Conservation (phyloP, 495 filamentous ascomycete genomes). For the Hypoxylon intermedium region DNA sequence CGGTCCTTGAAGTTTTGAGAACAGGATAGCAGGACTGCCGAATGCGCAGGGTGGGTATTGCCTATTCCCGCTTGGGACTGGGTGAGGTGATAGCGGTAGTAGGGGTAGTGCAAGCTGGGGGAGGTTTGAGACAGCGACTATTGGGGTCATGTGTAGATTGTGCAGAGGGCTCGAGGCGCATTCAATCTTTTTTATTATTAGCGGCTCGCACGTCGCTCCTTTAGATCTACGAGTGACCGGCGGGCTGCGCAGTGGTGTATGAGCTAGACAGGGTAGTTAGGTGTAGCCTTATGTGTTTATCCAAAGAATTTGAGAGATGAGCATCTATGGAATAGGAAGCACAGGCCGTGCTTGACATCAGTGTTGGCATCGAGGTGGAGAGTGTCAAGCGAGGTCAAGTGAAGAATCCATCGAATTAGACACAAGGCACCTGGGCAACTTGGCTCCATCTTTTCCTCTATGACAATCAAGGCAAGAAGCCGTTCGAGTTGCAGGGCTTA, state of each 20-base stretch:
- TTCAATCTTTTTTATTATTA: constrained; percentile 40
- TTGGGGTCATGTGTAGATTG: constrained; percentile 33
- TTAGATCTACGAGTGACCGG: constrained; percentile 20
- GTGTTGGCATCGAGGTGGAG: constrained; percentile 37
- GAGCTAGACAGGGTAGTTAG: constrained; percentile 37
- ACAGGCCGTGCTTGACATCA: constrained; percentile 36
- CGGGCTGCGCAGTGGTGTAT: constrained; percentile 34
- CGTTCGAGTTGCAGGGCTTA: constrained; percentile 39
- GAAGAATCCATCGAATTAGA: constrained; percentile 36
- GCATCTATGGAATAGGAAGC: constrained; percentile 25
- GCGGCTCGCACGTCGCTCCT: constrained; percentile 21
- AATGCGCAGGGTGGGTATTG: constrained; percentile 36
- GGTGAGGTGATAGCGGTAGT: constrained; percentile 30
- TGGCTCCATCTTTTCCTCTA: constrained; percentile 35
- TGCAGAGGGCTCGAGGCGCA: constrained; percentile 35
- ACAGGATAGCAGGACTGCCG: constrained; percentile 34
- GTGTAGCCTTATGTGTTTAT: constrained; percentile 39
- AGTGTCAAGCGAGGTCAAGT: constrained; percentile 36
- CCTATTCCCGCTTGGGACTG: constrained; percentile 42
- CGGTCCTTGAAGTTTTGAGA: constrained; percentile 42
- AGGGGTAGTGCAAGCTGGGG: constrained; percentile 43
- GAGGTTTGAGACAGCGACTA: constrained; percentile 44
- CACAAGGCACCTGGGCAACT: constrained; percentile 38
- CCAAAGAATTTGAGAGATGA: constrained; percentile 29
- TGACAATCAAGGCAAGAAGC: constrained; percentile 44